Conservation (phyloP, 805 yeast genomes). For the Ogataea chonburiensis region DNA sequence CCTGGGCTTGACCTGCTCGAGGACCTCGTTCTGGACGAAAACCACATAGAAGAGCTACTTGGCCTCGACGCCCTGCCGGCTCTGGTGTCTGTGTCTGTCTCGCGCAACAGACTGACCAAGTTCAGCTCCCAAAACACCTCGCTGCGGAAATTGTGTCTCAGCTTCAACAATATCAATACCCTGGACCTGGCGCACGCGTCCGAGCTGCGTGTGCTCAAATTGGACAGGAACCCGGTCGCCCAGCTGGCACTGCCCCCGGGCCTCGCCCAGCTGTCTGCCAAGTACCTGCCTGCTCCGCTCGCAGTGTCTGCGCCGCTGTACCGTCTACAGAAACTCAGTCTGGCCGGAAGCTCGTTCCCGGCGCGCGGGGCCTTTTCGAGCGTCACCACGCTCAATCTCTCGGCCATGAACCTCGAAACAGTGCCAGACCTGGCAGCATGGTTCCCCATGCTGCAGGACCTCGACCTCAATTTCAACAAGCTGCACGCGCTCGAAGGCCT, state of each 20-base stretch:
- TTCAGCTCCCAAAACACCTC: constrained; percentile 23
- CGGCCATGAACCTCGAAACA: constrained; percentile 44
- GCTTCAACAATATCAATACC: constrained; percentile 36
- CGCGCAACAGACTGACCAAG: constrained; percentile 39
- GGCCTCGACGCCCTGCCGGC: constrained; percentile 39
- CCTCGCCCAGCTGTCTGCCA: constrained; percentile 44
- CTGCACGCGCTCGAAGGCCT: constrained; percentile 38
- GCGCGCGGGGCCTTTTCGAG: constrained; percentile 28
- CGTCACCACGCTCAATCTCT: constrained; percentile 41
- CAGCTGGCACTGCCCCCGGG: constrained; percentile 33
- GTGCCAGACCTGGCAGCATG: constrained; percentile 40
- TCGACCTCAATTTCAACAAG: constrained; percentile 52
- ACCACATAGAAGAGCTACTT: constrained; percentile 34
- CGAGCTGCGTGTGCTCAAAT: constrained; percentile 40
- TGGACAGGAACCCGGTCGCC: constrained; percentile 41
- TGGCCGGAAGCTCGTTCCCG: constrained; percentile 30
- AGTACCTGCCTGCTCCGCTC: constrained; percentile 15
- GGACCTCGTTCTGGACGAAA: constrained; percentile 44
- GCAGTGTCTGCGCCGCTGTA: constrained; percentile 28
- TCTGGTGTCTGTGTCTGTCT: constrained; percentile 41
- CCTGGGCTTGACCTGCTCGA: constrained; percentile 40
- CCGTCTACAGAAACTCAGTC: constrained; percentile 37
- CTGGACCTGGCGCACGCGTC: constrained; percentile 39
- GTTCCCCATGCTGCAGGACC: constrained; percentile 47
- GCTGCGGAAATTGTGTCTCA: constrained; percentile 40